Base-by-base conservation (phyloP, 2,329 filamentous ascomycete genomes). In the Penicillium sp. region DNA sequence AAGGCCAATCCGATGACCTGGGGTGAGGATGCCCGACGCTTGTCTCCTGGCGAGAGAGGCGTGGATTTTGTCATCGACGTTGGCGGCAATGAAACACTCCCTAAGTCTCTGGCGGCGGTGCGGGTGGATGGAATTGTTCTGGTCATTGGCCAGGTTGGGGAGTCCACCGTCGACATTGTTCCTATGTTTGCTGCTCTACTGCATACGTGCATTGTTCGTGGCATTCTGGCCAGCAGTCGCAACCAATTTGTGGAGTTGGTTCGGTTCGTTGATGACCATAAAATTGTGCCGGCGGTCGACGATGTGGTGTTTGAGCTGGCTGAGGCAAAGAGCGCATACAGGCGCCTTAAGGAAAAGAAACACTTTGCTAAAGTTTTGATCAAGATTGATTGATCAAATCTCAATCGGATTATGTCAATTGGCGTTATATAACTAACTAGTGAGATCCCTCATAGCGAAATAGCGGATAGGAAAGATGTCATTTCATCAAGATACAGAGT, bases 301-400 rank as follows among this genome's bases (percentile, higher is more conserved):
- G 65, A 70, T 46, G 58, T 66, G 4, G 54, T 63, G 0, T 75
- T 75, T 40, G 59, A 63, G 37, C 48, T 76, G 31, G 57, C 56
- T 5, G 66, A 75, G 2, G 64, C 59, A 0, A 73, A 69, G 55
- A 64, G 66, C 6, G 73, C 72, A 0, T 75, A 72, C n/a, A 57
- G 60, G 5, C 63, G 62, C 8, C 53, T 75, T 17, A 56, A 67
- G 42, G 65, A 68, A 49, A 66, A 72, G 60, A 69, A 71, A 54
- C 71, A 76, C 46, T 74, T 76, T 51, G 63, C 73, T 2, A 76
- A 76, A 60, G 62, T 75, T 25, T 50, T 72, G 1, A 69, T 75
- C 31, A 61, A 59, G 4, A 67, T 73, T 26, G 57, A 66, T 11
- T 41, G 40, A 26, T 10, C 5, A n/a, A n/a, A 26, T n/a, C 4